These are phyloP conservation scores for Zygoascus hellenicus DNA, from an alignment of 1,139 yeast genomes.

Conservation along the genomic window DNA sequence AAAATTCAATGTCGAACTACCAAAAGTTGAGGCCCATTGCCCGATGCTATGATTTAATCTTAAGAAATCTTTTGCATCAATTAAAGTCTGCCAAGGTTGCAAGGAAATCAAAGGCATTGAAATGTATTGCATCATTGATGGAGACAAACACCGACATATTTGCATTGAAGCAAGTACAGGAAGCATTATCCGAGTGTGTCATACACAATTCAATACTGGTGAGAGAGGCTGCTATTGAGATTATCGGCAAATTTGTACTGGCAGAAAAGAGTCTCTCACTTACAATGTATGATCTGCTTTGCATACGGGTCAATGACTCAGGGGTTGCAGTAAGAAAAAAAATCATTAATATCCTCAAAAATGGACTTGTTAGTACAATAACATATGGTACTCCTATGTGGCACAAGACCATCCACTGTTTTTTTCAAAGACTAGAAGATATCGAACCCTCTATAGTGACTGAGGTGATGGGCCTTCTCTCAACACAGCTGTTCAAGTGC, in stretches of 20 bases:
- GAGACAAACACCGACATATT: slow-evolving; percentile 49
- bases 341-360: slow-evolving; percentile 48
- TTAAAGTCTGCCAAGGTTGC: slow-evolving; percentile 53
- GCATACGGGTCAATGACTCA: slow-evolving; percentile 49
- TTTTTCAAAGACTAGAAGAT: slow-evolving; percentile 56
- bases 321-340: slow-evolving; percentile 63
- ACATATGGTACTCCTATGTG: slow-evolving; percentile 36
- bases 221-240: slow-evolving; percentile 68
- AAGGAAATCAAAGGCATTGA: slow-evolving; percentile 59
- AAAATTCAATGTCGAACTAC: no score
- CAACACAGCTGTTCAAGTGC: slow-evolving; percentile 42
- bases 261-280: slow-evolving; percentile 42
- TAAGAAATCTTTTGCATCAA: slow-evolving; percentile 44
- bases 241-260: slow-evolving; percentile 49
- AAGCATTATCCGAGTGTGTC: slow-evolving; percentile 47
- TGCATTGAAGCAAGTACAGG: slow-evolving; percentile 45
- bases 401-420: slow-evolving; percentile 34
- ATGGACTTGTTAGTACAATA: slow-evolving; percentile 8
- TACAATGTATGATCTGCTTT: slow-evolving; percentile 47
- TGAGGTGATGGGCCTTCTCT: slow-evolving; percentile 39
- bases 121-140: slow-evolving; percentile 47
- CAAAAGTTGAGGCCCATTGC: slow-evolving; percentile 31
- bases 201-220: slow-evolving; percentile 64
- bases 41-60: slow-evolving; percentile 47
- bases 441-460: slow-evolving; percentile 58